phyloP scores from a whole-genome alignment of 2,329 filamentous ascomycete species.

The Trichoderma polysporum region DNA sequence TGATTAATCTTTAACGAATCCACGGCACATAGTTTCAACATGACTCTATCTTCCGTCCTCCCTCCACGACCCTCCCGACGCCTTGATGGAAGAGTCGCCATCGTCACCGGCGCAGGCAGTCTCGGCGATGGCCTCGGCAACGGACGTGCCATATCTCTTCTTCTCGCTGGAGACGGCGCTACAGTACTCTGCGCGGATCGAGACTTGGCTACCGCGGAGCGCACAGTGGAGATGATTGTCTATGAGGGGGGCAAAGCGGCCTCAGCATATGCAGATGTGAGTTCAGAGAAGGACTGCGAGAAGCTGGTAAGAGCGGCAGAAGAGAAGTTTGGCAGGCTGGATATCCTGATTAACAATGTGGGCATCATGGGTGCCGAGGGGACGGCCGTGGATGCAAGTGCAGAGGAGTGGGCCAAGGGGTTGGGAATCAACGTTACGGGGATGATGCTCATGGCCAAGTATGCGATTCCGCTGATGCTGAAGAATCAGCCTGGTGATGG shows the following conservation, averaged over 20 bases:
- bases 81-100: slow-evolving; percentile 30
- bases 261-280: slow-evolving; percentile 55
- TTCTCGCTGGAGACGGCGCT: slow-evolving; percentile 59
- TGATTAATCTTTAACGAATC: not conserved
- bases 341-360: slow-evolving; percentile 66
- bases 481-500: slow-evolving; percentile 44
- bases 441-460: slow-evolving; percentile 65
- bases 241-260: slow-evolving; percentile 42
- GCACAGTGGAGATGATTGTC: slow-evolving; percentile 54
- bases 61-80: slow-evolving; percentile 29
- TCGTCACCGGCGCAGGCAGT: slow-evolving; percentile 35
- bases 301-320: slow-evolving; percentile 42
- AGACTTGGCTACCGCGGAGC: slow-evolving; percentile 48
- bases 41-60: not conserved
- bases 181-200: slow-evolving; percentile 59
- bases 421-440: slow-evolving; percentile 63
- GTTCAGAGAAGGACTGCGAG: slow-evolving; percentile 51
- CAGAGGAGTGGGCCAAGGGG: slow-evolving; percentile 55
- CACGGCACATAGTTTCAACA: not conserved
- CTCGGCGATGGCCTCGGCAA: slow-evolving; percentile 60
- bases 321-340: slow-evolving; percentile 53
- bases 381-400: slow-evolving; percentile 60
- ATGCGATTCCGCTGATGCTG: slow-evolving; percentile 59
- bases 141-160: slow-evolving; percentile 56
- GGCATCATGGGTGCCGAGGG: slow-evolving; percentile 60